Percentiles rank a stretch among this genome's conserved stretches.
Evolutionary conservation across 2,329 filamentous ascomycete species (phyloP).

Genomic region (Diaporthe eres): DNA sequence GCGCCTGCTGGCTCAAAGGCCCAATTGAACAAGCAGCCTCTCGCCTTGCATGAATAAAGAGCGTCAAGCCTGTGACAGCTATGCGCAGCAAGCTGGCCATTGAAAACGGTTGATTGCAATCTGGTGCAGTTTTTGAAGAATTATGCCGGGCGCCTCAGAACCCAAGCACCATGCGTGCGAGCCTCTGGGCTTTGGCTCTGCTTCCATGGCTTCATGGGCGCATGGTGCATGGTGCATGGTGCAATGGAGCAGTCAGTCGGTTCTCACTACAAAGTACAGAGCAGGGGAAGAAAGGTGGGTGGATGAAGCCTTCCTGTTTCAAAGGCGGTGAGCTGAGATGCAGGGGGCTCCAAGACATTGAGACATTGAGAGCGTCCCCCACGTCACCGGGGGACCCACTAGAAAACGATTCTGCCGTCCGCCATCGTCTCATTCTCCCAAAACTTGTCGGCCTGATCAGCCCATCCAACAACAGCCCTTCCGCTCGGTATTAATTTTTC

Average conservation of each 20-base stretch:
- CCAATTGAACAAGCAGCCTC: not conserved
- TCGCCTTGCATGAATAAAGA: not conserved
- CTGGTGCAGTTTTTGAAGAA: not conserved
- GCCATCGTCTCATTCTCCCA: slow-evolving; percentile 39
- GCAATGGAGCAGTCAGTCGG: not conserved
- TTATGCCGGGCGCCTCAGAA: slow-evolving; percentile 6
- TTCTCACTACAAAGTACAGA: not conserved
- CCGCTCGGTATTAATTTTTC: not conserved
- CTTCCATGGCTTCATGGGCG: not conserved
- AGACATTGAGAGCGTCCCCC: not conserved
- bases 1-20: not conserved
- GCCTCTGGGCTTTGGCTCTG: not conserved
- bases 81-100: not conserved
- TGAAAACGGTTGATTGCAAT: not conserved
- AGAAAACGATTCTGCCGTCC: slow-evolving; percentile 39
- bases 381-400: slow-evolving; percentile 17
- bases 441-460: slow-evolving; percentile 36
- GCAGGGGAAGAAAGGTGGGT: not conserved
- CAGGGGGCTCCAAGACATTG: not conserved
- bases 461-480: slow-evolving; percentile 28
- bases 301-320: not conserved
- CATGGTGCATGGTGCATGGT: not conserved
- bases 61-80: not conserved
- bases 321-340: slow-evolving; percentile 22
- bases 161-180: not conserved